Conservation (phyloP, 257 asterid species). For the Dorcoceras hygrometricum region DNA sequence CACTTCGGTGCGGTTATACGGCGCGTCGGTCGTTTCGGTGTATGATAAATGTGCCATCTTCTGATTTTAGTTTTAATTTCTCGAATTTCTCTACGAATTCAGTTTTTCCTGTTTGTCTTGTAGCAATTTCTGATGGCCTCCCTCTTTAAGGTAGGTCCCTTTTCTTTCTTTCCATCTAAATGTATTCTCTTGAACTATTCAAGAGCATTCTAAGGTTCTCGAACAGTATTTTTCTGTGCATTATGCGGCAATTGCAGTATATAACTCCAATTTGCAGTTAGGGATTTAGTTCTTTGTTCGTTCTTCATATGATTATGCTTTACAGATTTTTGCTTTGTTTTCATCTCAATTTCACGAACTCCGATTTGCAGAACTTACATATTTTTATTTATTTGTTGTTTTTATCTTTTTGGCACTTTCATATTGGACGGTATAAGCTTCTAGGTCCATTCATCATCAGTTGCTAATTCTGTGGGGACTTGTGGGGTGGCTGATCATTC, state of each 20-base stretch:
- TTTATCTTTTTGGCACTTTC: neutral
- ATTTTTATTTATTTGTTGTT: neutral
- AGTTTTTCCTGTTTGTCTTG: slow-evolving; percentile 7
- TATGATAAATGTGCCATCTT: neutral
- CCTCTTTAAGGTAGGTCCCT: slow-evolving; percentile 47
- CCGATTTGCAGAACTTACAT: too few species aligned
- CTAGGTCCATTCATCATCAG: neutral
- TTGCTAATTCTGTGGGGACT: neutral
- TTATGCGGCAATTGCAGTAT: neutral
- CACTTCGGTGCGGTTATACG: neutral
- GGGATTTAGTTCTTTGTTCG: slow-evolving; percentile 18
- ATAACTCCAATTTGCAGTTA: neutral
- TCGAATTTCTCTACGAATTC: too few species aligned
- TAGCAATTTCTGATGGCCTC: slow-evolving; percentile 49
- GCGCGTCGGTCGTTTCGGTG: neutral
- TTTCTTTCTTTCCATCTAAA: neutral
- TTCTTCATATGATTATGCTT: slow-evolving; percentile 9
- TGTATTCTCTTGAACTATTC: neutral
- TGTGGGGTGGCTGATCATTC: neutral
- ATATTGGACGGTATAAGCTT: neutral
- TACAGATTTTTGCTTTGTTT: neutral
- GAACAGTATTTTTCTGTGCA: neutral
- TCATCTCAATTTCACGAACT: neutral
- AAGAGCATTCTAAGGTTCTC: neutral
- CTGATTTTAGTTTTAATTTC: neutral